Percentiles rank a stretch among this genome's conserved stretches.
These are phyloP conservation scores for Fusarium nygamai DNA, from an alignment of 2,329 filamentous ascomycete genomes.

Conservation along the genomic window DNA sequence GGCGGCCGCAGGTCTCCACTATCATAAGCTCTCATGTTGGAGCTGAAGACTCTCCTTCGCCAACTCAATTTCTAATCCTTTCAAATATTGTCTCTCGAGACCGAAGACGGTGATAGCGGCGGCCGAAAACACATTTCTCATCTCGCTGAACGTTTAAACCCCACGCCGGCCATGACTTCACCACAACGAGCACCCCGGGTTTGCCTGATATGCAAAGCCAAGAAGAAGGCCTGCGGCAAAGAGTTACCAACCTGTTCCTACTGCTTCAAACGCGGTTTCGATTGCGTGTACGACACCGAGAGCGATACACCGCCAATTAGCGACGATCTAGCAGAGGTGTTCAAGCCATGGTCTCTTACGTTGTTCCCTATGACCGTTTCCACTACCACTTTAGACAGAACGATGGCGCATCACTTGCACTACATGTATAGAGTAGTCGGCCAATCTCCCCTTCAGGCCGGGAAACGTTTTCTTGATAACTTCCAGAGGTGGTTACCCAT, in stretches of 20 bases:
- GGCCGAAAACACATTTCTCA: background rate
- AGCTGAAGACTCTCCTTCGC: rapidly evolving
- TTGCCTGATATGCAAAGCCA: background rate
- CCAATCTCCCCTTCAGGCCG: background rate
- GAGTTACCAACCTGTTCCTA: background rate
- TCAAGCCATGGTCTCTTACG: background rate
- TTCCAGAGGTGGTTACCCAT: background rate
- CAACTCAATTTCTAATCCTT: background rate
- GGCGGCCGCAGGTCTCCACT: background rate
- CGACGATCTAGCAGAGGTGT: rapidly evolving
- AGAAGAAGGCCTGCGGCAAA: background rate
- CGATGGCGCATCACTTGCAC: background rate
- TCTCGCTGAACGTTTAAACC: rapidly evolving
- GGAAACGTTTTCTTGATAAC: rapidly evolving
- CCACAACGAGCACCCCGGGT: background rate
- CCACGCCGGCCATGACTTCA: rapidly evolving
- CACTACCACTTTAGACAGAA: background rate
- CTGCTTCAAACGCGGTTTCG: background rate
- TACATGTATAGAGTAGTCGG: background rate
- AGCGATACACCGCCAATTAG: rapidly evolving
- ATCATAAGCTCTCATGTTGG: background rate
- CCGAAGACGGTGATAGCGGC: background rate
- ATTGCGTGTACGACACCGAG: rapidly evolving
- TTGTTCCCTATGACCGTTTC: background rate
- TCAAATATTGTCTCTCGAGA: background rate